Evolutionary conservation across 768 basidiomycete species (phyloP).

Genomic region (Hygrophorus pudorinus): DNA sequence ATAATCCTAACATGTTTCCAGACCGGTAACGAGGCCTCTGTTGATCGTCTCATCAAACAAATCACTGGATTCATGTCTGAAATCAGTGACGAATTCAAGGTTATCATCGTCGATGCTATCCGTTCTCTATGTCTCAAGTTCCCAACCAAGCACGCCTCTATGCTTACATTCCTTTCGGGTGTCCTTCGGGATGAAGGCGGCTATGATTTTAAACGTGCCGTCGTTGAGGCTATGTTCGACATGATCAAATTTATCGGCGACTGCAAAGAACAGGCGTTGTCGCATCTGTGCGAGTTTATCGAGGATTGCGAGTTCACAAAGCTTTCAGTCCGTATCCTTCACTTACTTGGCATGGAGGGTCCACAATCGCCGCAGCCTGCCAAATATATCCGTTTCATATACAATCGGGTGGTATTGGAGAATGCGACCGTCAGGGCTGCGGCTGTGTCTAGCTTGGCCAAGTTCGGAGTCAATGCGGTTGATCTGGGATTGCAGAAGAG

Average conservation of each 20-base stretch:
- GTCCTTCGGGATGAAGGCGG: slow-evolving; percentile 97
- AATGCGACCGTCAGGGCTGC: slow-evolving; percentile 97
- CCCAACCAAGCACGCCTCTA: slow-evolving; percentile 90
- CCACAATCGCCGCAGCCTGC: slow-evolving; percentile 94
- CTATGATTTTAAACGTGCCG: slow-evolving; percentile 98
- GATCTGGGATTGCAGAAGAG: slow-evolving; percentile 77
- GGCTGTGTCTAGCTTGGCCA: slow-evolving; percentile 88
- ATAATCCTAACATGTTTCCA: slow-evolving; percentile 19
- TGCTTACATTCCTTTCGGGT: slow-evolving; percentile 95
- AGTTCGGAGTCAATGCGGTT: slow-evolving; percentile 86
- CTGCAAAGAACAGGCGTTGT: slow-evolving; percentile 94
- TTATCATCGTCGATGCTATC: slow-evolving; percentile 98
- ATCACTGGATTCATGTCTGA: slow-evolving; percentile 99
- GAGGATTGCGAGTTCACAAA: slow-evolving; percentile 99
- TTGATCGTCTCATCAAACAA: slow-evolving; percentile 98
- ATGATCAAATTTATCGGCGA: slow-evolving; percentile 98
- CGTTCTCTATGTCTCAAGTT: slow-evolving; percentile 98
- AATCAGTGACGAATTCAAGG: slow-evolving; percentile 99
- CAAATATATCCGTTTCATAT: slow-evolving; percentile 99
- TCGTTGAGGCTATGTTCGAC: slow-evolving; percentile 99
- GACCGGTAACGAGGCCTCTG: slow-evolving; percentile 99
- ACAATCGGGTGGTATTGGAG: slow-evolving; percentile 97
- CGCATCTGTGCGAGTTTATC: slow-evolving; percentile 98
- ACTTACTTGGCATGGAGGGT: slow-evolving; percentile 91
- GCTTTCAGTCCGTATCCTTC: slow-evolving; percentile 92